Conservation (phyloP, 2,329 filamentous ascomycete genomes). For the Paraconiothyrium brasiliense region DNA sequence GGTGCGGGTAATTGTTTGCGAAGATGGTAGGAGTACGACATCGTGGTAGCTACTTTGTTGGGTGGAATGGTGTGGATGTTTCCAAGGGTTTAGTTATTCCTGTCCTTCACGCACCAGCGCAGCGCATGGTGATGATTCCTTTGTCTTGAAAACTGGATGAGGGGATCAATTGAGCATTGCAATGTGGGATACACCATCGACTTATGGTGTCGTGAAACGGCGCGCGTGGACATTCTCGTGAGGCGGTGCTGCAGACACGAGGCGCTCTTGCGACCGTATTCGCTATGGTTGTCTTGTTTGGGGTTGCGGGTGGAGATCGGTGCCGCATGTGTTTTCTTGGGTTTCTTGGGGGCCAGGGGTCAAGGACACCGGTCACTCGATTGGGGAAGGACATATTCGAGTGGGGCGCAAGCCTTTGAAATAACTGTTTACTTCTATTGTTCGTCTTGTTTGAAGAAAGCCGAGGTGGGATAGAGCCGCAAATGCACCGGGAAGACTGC, state of each 20-base stretch:
- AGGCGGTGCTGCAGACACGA: slow-evolving; percentile 13
- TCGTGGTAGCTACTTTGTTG: not conserved
- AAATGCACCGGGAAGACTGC: too few relatives aligned
- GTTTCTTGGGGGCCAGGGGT: not conserved
- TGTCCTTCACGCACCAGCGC: not conserved
- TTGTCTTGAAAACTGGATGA: not conserved
- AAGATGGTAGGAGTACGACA: not conserved
- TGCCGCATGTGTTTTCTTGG: not conserved
- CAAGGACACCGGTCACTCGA: not conserved
- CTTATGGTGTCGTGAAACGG: slow-evolving; percentile 1
- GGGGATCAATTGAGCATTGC: not conserved
- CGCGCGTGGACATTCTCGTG: slow-evolving; percentile 6
- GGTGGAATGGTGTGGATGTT: not conserved
- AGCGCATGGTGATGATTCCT: not conserved
- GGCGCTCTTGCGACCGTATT: slow-evolving; percentile 10
- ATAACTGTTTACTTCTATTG: not conserved
- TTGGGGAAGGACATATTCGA: not conserved
- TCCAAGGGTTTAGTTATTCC: not conserved
- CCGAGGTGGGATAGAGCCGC: too few relatives aligned
- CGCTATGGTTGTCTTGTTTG: slow-evolving; percentile 9
- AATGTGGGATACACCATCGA: not conserved
- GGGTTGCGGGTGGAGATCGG: not conserved
- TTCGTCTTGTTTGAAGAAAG: too few relatives aligned
- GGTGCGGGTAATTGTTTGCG: not conserved
- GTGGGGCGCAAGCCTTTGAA: too few relatives aligned